A percentile compares a stretch with the other conserved stretches of the same genome.
Conservation (phyloP, 2,329 filamentous ascomycete genomes). For the Xylaria sp. region DNA sequence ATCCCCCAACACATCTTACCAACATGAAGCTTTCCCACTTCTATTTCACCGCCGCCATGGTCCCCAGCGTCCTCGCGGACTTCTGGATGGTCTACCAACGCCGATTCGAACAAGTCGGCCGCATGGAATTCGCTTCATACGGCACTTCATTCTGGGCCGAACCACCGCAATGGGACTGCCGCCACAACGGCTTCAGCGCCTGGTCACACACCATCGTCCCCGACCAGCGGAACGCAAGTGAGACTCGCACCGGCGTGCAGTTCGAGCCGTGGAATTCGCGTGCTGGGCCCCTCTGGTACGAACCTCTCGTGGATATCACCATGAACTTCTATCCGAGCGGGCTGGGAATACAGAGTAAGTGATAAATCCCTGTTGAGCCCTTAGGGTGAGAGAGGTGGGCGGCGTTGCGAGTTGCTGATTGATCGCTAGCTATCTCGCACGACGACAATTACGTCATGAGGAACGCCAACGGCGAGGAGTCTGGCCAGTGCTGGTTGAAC, state of each 20-base stretch:
- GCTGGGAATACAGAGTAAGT: conserved; percentile 18
- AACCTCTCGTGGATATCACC: conserved; percentile 5
- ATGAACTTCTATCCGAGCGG: conserved; percentile 8
- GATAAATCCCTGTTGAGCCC: no score
- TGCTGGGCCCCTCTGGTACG: conserved; percentile 26
- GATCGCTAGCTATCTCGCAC: conserved; percentile 10
- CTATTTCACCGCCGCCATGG: not conserved
- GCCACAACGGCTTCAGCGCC: conserved; percentile 12
- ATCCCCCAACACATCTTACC: not conserved
- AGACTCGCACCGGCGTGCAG: not conserved
- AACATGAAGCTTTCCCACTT: conserved; percentile 19
- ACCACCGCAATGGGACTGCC: conserved; percentile 14
- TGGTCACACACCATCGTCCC: conserved; percentile 18
- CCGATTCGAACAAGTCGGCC: conserved; percentile 17
- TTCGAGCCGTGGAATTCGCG: conserved; percentile 12
- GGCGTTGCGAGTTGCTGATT: not conserved
- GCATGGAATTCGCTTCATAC: conserved; percentile 1
- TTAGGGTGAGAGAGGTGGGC: no score
- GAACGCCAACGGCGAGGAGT: not conserved
- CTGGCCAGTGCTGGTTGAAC: conserved; percentile 21
- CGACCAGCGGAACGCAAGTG: conserved; percentile 6
- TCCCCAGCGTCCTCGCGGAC: conserved; percentile 11
- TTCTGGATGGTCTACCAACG: conserved; percentile 33
- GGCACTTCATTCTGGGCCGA: conserved; percentile 19
- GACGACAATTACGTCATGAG: conserved; percentile 8